Evolutionary conservation across 371 early-diverging fungal species (phyloP).

Genomic region (Parasitella parasitica): DNA sequence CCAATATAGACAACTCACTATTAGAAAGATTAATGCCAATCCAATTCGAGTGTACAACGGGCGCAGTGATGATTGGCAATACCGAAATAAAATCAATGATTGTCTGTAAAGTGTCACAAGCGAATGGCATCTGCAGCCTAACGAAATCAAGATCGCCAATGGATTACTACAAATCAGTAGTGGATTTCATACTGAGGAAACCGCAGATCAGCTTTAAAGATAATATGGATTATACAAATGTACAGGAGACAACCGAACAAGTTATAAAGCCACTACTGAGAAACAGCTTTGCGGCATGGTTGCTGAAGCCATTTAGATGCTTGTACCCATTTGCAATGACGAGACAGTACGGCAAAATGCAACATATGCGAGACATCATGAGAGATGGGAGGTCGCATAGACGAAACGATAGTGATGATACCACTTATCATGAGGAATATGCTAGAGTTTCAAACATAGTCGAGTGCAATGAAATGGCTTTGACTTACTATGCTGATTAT

Average conservation of each 20-base stretch:
- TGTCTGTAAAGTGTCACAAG: constrained; percentile 59
- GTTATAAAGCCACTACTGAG: neutral
- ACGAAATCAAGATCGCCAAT: constrained; percentile 54
- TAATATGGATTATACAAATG: constrained; percentile 63
- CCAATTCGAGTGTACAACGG: constrained; percentile 69
- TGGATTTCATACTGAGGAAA: constrained; percentile 54
- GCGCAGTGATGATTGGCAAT: constrained; percentile 78
- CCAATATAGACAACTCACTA: constrained; percentile 31
- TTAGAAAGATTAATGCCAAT: constrained; percentile 68
- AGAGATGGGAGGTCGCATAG: constrained; percentile 37
- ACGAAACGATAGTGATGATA: constrained; percentile 26
- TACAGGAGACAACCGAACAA: constrained; percentile 2
- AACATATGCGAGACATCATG: constrained; percentile 50
- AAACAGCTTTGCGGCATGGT: neutral
- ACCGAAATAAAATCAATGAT: constrained; percentile 68
- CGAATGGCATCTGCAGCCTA: constrained; percentile 64
- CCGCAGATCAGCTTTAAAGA: constrained; percentile 58
- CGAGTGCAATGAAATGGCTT: constrained; percentile 59
- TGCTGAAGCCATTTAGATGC: constrained; percentile 2
- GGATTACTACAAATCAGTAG: constrained; percentile 62
- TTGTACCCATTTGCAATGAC: constrained; percentile 23
- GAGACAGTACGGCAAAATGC: constrained; percentile 40
- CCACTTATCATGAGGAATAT: constrained; percentile 65
- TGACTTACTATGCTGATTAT: constrained; percentile 72
- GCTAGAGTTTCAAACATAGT: constrained; percentile 69